Base-by-base conservation (phyloP, 192 early-diverging fungal genomes). In the Linnemannia hyalina region DNA sequence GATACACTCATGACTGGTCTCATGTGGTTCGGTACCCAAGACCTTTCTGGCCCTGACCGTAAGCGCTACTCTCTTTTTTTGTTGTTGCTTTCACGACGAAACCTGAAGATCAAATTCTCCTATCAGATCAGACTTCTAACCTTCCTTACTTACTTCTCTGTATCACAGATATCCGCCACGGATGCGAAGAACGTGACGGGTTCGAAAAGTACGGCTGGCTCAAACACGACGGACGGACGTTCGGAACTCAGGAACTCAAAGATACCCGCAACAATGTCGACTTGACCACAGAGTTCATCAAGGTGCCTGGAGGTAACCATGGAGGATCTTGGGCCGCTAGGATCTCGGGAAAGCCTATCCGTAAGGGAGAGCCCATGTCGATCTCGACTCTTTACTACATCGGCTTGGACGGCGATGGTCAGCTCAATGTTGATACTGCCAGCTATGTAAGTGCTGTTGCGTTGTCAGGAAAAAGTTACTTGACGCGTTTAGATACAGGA, bases 181-280 rank as follows among this genome's bases (percentile, higher is more conserved):
- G 94, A n/a, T 99, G 98, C 83, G 97, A 99, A 73, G 95, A 98
- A 54, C 93, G 93, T 41, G 96, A 97, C 77, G 89, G 92, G 22
- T 86, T 99, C 49, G 81, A 88, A 46, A 92, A 93, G 32, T 99
- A 99, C 83, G 95, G 95, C 26, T 99, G 96, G 91, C 88, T 92
- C 70, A 94, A 96, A 77, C 96, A 97, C 78, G 95, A 98, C 83
- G 98, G 97, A 9, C 92, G 96, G 47, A 83, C 89, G 44, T 97
- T 94, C 89, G 97, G 95, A 52, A 83, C 91, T 38, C 98, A 98
- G 83, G 89, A 90, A 32, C 88, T 97, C 36, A 90, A 90, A 26
- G 96, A 97, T 73, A 79, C 73, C n/a, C 74, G 78, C 40, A 93
- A 92, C 82, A 93, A 94, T 75, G 83, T 97, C 41, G 83, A 74